Evolutionary conservation across 108 stramenopile species (phyloP).

Genomic region (Cylindrotheca closterium): DNA sequence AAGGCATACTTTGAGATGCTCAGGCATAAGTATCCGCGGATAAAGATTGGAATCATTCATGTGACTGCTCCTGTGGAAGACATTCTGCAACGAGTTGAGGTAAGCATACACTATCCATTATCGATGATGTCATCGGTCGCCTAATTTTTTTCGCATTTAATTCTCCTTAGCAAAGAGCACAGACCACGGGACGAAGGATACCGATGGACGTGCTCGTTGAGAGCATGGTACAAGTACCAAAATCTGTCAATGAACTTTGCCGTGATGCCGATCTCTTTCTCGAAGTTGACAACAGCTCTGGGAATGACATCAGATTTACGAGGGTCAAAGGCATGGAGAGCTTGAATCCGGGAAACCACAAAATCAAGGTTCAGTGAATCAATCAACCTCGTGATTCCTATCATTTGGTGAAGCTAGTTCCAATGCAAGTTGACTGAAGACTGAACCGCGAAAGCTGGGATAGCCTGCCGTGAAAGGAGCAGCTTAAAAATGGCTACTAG

Average conservation of each 20-base stretch:
- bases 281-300: constrained; percentile 14
- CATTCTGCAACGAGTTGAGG: constrained; percentile 55
- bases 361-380: too few relatives aligned
- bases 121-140: too few relatives aligned
- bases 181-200: constrained; percentile 53
- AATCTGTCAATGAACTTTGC: constrained; percentile 39
- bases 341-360: too few relatives aligned
- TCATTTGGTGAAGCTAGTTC: too few relatives aligned
- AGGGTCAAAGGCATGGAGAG: too few relatives aligned
- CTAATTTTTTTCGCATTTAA: background rate
- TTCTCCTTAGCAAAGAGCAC: constrained; percentile 28
- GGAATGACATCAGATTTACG: background rate
- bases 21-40: constrained; percentile 33
- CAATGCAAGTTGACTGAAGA: too few relatives aligned
- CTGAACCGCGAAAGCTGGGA: too few relatives aligned
- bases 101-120: too few relatives aligned
- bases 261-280: constrained; percentile 45
- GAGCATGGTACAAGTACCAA: constrained; percentile 55
- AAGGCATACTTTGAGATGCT: constrained; percentile 55
- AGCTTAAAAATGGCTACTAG: too few relatives aligned
- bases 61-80: constrained; percentile 57
- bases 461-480: too few relatives aligned
- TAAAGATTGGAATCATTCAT: constrained; percentile 69
- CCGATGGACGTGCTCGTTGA: constrained; percentile 43
- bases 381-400: too few relatives aligned